Evolutionary conservation across 305 asterid species (phyloP).

Genomic region (Fraxinus sp.): DNA sequence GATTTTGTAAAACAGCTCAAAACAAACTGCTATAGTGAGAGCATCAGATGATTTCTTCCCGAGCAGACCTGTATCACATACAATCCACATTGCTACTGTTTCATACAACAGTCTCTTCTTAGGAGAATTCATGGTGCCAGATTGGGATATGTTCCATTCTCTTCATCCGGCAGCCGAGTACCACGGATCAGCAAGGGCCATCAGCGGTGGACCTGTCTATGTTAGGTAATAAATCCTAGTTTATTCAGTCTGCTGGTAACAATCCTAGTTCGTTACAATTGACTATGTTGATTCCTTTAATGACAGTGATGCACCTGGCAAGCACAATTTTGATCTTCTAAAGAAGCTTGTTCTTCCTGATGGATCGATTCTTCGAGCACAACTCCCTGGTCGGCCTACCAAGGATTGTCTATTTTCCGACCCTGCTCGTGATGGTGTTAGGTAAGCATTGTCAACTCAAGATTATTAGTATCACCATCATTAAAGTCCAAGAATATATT

Average conservation of each 20-base stretch:
- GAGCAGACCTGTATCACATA: not conserved
- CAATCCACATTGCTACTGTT: conserved; percentile 15
- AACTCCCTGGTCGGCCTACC: conserved; percentile 32
- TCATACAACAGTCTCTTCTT: conserved; percentile 14
- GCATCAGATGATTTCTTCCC: conserved; percentile 21
- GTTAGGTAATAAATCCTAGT: conserved; percentile 7
- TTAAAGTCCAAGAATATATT: not conserved
- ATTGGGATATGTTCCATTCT: conserved; percentile 22
- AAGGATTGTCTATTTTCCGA: conserved; percentile 31
- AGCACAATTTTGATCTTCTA: conserved; percentile 29
- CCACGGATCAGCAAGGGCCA: conserved; percentile 18
- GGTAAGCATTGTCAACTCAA: conserved; percentile 24
- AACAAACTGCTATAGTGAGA: conserved; percentile 13
- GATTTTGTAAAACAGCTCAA: not conserved
- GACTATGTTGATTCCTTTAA: not conserved
- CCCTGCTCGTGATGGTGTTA: conserved; percentile 33
- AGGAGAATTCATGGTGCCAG: conserved; percentile 4
- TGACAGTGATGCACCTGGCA: conserved; percentile 18
- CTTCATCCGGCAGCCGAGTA: conserved; percentile 9
- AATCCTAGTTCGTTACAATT: not conserved
- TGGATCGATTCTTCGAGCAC: conserved; percentile 35
- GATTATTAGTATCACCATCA: not conserved
- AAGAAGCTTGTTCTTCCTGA: conserved; percentile 33
- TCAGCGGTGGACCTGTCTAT: conserved; percentile 11
- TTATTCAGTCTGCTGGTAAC: not conserved